Evolutionary conservation across 1,139 yeast species (phyloP).

Genomic region (Magnusiomyces fungicola): DNA sequence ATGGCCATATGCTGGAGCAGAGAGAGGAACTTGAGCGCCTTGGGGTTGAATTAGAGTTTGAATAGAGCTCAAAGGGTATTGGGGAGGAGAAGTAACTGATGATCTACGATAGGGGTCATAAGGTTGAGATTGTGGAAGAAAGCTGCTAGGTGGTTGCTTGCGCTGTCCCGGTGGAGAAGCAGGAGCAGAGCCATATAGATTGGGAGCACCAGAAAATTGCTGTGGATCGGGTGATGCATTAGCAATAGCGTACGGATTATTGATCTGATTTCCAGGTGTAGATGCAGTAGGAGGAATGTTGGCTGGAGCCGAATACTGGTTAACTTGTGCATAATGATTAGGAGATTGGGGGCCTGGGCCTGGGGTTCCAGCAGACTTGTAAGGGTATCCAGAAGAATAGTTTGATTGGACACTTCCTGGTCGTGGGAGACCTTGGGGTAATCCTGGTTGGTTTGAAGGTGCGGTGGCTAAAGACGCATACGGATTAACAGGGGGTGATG

Average conservation of each 20-base stretch:
- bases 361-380: background rate
- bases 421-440: too few relatives aligned
- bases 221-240: background rate
- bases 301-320: too few relatives aligned
- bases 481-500: conserved; percentile 12
- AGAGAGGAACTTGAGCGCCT: background rate
- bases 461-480: conserved; percentile 2
- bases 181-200: conserved; percentile 5
- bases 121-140: background rate
- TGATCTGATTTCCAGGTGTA: background rate
- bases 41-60: background rate
- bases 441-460: too few relatives aligned
- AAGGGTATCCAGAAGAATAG: conserved; percentile 1
- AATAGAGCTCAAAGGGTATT: background rate
- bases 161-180: conserved; percentile 1
- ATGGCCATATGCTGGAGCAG: background rate
- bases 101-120: conserved; percentile 1
- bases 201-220: background rate
- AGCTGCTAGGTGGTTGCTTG: background rate
- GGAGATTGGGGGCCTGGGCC: too few relatives aligned
- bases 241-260: background rate
- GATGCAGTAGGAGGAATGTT: background rate
- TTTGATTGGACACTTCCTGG: too few relatives aligned
- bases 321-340: background rate
- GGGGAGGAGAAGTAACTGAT: conserved; percentile 1